phyloP scores from a whole-genome alignment of 352 stramenopile genomes.

The Pythium vanterpoolii region DNA sequence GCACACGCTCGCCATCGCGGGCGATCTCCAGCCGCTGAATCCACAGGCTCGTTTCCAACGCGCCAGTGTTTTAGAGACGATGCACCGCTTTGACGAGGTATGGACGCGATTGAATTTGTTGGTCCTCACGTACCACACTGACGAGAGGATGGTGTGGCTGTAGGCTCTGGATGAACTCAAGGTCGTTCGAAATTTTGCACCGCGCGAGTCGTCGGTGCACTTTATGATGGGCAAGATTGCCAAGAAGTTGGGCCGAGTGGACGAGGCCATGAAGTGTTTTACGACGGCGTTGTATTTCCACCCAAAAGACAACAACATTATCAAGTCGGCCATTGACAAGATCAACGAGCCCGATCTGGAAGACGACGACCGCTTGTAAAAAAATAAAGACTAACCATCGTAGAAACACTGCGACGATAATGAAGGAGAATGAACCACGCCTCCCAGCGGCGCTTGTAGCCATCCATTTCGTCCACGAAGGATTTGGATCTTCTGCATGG shows the following conservation, averaged over 20 bases:
- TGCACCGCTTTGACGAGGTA: constrained; percentile 90
- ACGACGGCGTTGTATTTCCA: constrained; percentile 96
- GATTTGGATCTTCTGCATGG: neutral
- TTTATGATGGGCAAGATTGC: constrained; percentile 96
- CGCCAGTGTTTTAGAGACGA: constrained; percentile 92
- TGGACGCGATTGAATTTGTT: neutral
- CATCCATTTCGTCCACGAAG: neutral
- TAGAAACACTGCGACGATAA: neutral
- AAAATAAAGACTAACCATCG: neutral
- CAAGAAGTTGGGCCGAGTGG: constrained; percentile 81
- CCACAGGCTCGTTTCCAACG: constrained; percentile 93
- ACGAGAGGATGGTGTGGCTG: neutral
- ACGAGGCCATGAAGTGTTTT: constrained; percentile 95
- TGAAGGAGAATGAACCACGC: neutral
- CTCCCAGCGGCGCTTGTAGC: neutral
- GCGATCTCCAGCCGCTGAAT: constrained; percentile 91
- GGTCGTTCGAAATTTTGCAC: constrained; percentile 90
- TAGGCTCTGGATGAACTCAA: constrained; percentile 90
- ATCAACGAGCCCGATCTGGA: constrained; percentile 71
- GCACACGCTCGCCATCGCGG: constrained; percentile 83
- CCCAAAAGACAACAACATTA: constrained; percentile 97
- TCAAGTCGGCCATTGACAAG: constrained; percentile 95
- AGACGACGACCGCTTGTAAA: constrained; percentile 28
- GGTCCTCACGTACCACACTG: neutral
- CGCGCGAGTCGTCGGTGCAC: constrained; percentile 95